Evolutionary conservation across 2,329 filamentous ascomycete genomes (phyloP).

Genomic region (Trichoderma breve): DNA sequence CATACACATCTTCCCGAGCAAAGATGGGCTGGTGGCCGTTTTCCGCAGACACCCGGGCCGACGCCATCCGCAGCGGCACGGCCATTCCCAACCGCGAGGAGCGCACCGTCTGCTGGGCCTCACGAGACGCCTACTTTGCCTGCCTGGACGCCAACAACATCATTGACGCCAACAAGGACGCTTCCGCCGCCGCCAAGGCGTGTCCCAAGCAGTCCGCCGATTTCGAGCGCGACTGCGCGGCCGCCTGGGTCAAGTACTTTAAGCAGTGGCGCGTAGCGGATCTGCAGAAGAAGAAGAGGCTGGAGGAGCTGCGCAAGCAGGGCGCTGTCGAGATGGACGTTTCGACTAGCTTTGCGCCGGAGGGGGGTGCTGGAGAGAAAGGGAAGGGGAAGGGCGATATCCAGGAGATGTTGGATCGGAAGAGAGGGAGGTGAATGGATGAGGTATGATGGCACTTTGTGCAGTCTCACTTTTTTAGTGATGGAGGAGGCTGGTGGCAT

Average conservation of each 20-base stretch:
- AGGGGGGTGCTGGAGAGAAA: conserved; percentile 32
- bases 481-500: background rate
- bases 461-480: background rate
- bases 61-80: conserved; percentile 54
- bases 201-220: conserved; percentile 45
- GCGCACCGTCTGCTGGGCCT: conserved; percentile 83
- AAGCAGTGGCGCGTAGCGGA: conserved; percentile 96
- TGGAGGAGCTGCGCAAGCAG: conserved; percentile 72
- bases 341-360: conserved; percentile 37
- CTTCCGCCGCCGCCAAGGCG: conserved; percentile 37
- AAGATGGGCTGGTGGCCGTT: conserved; percentile 51
- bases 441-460: background rate
- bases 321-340: conserved; percentile 62
- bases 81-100: conserved; percentile 83
- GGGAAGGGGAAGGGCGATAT: conserved; percentile 38
- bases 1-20: background rate
- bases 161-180: conserved; percentile 60
- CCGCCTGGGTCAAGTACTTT: conserved; percentile 97
- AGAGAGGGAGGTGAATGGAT: conserved; percentile 29
- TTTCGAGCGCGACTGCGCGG: conserved; percentile 84
- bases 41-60: conserved; percentile 45
- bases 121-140: conserved; percentile 81
- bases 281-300: conserved; percentile 74
- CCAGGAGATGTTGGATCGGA: conserved; percentile 40
- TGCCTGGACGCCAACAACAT: conserved; percentile 83